Evolutionary conservation across 1,139 yeast genomes (phyloP).

Genomic region (Kluyveromyces sp.): DNA sequence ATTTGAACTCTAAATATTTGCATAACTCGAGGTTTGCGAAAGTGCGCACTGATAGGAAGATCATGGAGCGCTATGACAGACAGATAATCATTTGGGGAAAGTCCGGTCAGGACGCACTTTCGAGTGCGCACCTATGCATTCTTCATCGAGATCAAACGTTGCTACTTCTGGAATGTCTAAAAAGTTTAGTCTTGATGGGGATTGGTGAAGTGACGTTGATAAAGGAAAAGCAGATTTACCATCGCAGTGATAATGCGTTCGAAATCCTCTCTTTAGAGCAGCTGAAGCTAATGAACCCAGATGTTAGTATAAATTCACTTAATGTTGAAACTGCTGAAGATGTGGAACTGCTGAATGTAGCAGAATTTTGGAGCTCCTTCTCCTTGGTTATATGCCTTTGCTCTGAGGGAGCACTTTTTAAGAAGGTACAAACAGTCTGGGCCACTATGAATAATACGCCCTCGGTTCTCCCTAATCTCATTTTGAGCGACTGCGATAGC

Average conservation of each 20-base stretch:
- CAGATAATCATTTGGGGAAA: conserved; percentile 86
- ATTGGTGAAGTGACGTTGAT: conserved; percentile 49
- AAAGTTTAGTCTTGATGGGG: conserved; percentile 79
- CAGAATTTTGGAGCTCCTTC: conserved; percentile 7
- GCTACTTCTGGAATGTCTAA: conserved; percentile 58
- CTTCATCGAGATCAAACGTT: conserved; percentile 49
- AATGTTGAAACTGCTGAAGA: not conserved
- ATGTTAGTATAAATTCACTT: not conserved
- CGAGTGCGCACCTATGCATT: conserved; percentile 53
- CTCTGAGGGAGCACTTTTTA: not conserved
- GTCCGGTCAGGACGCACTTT: conserved; percentile 62
- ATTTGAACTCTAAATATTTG: no score
- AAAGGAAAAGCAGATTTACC: no score
- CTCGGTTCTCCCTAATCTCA: conserved; percentile 13
- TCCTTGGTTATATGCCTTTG: conserved; percentile 7
- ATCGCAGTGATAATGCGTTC: no score
- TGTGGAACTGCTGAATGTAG: not conserved
- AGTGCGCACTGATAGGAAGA: not conserved
- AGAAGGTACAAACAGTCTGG: conserved; percentile 3
- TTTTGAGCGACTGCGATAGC: conserved; percentile 34
- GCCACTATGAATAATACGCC: not conserved
- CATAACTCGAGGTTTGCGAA: no score
- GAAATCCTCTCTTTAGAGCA: conserved; percentile 1
- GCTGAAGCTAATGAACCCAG: conserved; percentile 3
- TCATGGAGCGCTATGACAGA: conserved; percentile 58